Conservation (phyloP, 2,329 filamentous ascomycete species). For the Hymenoscyphus salicellus region DNA sequence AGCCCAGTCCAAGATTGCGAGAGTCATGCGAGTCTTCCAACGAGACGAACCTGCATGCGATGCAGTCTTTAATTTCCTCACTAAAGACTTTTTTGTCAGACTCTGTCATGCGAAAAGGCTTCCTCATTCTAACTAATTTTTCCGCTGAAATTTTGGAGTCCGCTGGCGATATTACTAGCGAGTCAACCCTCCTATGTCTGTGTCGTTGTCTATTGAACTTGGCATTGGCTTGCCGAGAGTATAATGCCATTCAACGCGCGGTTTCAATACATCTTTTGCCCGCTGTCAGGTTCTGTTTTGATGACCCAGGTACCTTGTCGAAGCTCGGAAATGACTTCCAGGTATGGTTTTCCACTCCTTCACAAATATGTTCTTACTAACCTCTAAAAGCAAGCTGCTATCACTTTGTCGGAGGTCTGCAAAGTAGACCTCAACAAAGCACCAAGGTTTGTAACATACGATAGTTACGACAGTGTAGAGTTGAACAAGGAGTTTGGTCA, state of each 20-base stretch:
- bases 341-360: constrained; percentile 17
- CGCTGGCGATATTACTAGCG: constrained; percentile 19
- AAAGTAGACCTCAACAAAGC: constrained; percentile 5
- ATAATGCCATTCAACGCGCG: constrained; percentile 25
- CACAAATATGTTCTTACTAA: constrained; percentile 13
- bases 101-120: constrained; percentile 34
- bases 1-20: constrained; percentile 13
- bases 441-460: constrained; percentile 1
- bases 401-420: constrained; percentile 25
- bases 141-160: constrained; percentile 29
- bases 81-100: constrained; percentile 19
- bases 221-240: constrained; percentile 23
- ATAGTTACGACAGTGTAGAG: constrained; percentile 25
- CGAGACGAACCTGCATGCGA: constrained; percentile 20
- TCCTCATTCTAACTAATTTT: constrained; percentile 28
- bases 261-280: constrained; percentile 28
- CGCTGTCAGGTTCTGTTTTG: constrained; percentile 17
- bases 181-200: constrained; percentile 16
- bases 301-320: constrained; percentile 8
- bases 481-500: constrained; percentile 28
- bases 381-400: constrained; percentile 20
- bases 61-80: constrained; percentile 28
- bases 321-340: constrained; percentile 29
- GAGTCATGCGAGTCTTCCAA: constrained; percentile 16
- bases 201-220: constrained; percentile 29